Percentiles rank a stretch among this genome's conserved stretches.
phyloP scores from a whole-genome alignment of 1,284 basidiomycete genomes.

The Moniliella sp. region DNA sequence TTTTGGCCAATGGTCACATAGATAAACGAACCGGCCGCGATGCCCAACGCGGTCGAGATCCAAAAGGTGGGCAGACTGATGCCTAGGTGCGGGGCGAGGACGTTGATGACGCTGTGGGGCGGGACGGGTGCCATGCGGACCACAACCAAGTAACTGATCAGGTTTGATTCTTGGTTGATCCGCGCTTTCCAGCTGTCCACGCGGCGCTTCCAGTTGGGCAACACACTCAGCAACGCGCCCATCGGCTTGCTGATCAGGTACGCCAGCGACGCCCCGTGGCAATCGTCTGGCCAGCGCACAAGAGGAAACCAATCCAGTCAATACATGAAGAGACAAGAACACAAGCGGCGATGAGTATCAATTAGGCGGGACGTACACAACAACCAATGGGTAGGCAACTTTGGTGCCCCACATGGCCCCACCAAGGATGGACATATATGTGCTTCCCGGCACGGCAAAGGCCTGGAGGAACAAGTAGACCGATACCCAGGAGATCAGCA shows the following conservation, averaged over 20 bases:
- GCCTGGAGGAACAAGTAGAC: slow-evolving; percentile 86
- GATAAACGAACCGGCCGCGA: slow-evolving; percentile 73
- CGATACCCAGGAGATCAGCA: slow-evolving; percentile 32
- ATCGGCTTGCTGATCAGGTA: slow-evolving; percentile 74
- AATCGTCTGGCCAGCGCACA: too few relatives aligned
- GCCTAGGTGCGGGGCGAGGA: slow-evolving; percentile 76
- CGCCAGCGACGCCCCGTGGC: slow-evolving; percentile 70
- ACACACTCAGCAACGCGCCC: slow-evolving; percentile 37
- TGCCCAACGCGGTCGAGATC: slow-evolving; percentile 69
- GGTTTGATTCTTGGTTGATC: slow-evolving; percentile 49
- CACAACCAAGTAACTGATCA: slow-evolving; percentile 71
- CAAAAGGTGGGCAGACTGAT: slow-evolving; percentile 68
- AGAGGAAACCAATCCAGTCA: too few relatives aligned
- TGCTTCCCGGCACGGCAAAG: slow-evolving; percentile 83
- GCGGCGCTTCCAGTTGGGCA: slow-evolving; percentile 54
- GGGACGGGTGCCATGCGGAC: slow-evolving; percentile 54
- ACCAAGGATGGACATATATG: slow-evolving; percentile 90
- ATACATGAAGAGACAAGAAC: too few relatives aligned
- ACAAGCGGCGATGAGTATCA: too few relatives aligned
- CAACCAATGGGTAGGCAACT: slow-evolving; percentile 73
- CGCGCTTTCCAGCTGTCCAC: slow-evolving; percentile 60
- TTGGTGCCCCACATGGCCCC: slow-evolving; percentile 90
- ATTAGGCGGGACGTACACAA: slow-evolving; percentile 40
- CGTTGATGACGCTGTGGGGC: slow-evolving; percentile 61
- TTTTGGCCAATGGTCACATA: slow-evolving; percentile 76